Evolutionary conservation across 2,329 filamentous ascomycete genomes (phyloP).

Genomic region (Clarireedia hainanense): DNA sequence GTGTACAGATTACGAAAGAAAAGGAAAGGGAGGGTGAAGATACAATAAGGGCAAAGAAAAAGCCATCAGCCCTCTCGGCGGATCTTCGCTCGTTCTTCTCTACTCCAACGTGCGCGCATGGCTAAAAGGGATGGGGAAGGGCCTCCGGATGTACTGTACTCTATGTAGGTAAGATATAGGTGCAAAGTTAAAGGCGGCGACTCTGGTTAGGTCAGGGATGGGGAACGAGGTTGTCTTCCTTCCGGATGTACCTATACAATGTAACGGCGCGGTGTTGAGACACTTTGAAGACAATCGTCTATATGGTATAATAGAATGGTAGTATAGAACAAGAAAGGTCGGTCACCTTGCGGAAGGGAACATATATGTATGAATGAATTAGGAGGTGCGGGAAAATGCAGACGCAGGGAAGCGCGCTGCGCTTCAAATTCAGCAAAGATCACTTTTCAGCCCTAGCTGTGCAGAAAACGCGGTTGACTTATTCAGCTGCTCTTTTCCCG

Average conservation of each 20-base stretch:
- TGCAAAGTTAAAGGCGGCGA: background rate
- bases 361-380: background rate
- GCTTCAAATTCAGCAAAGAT: background rate
- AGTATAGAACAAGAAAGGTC: too few relatives aligned
- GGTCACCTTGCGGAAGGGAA: too few relatives aligned
- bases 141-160: too few relatives aligned
- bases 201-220: background rate
- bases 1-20: background rate
- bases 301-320: too few relatives aligned
- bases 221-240: background rate
- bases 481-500: slow-evolving; percentile 4
- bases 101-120: background rate
- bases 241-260: background rate
- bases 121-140: background rate
- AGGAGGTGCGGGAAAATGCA: background rate
- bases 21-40: too few relatives aligned
- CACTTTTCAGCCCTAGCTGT: slow-evolving; percentile 7
- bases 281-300: too few relatives aligned
- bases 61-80: background rate
- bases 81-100: background rate
- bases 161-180: background rate
- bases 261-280: too few relatives aligned
- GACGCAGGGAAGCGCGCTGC: slow-evolving; percentile 9
- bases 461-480: background rate
- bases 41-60: background rate